These are phyloP conservation scores for Penicillium coffeae DNA, from an alignment of 495 filamentous ascomycete genomes.

Conservation along the genomic window DNA sequence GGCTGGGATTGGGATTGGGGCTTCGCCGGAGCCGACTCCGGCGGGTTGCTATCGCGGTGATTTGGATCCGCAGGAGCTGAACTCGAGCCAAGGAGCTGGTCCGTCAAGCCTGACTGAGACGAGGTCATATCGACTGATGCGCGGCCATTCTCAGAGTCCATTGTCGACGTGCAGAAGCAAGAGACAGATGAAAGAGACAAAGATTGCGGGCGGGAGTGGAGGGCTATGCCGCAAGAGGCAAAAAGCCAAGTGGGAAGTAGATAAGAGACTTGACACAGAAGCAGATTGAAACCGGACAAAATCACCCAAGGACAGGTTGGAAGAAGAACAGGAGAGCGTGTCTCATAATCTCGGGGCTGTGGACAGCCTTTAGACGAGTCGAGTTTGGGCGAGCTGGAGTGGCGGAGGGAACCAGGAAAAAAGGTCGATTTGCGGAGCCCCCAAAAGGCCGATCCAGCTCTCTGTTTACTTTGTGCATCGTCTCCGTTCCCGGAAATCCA, in stretches of 20 bases:
- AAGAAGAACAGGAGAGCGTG: too few relatives aligned
- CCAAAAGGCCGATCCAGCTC: background rate
- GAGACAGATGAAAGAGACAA: constrained; percentile 63
- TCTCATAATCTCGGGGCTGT: too few relatives aligned
- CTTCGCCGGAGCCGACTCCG: constrained; percentile 5
- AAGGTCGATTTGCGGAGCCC: background rate
- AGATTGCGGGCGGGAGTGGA: background rate
- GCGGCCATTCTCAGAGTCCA: constrained; percentile 27
- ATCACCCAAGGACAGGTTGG: too few relatives aligned
- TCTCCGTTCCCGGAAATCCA: background rate
- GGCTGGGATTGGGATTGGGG: constrained; percentile 10
- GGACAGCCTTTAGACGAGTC: too few relatives aligned
- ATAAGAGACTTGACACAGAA: too few relatives aligned
- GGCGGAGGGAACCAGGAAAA: background rate
- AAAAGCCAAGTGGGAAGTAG: too few relatives aligned
- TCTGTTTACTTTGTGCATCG: background rate
- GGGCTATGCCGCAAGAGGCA: background rate
- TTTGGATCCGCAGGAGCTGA: constrained; percentile 10
- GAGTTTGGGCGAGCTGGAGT: background rate
- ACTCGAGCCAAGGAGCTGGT: constrained; percentile 5
- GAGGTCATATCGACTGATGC: constrained; percentile 37
- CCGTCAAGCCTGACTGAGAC: constrained; percentile 7
- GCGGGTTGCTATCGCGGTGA: constrained; percentile 18
- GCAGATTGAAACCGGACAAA: too few relatives aligned
- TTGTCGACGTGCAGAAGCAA: constrained; percentile 22